Evolutionary conservation across 1,284 basidiomycete genomes (phyloP), one percentile per base, ranked within the genome.

Genomic region (Coniophora puteana): DNA sequence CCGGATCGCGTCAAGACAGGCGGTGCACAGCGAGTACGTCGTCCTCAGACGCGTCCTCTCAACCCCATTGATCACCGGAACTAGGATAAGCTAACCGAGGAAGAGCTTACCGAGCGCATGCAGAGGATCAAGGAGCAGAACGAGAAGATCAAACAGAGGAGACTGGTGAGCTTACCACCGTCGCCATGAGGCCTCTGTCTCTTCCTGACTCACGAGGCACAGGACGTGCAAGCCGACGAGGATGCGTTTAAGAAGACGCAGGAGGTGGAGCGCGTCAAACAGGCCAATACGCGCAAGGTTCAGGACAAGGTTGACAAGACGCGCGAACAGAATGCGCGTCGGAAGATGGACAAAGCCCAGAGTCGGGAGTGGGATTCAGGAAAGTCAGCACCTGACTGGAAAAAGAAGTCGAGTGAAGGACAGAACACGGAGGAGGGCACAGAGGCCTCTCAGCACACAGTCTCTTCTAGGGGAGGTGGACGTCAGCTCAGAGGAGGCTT

Each of bases 361-460:
- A 78, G 64, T 45, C 73, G 86, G n/a, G 87, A 90, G 62, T 89
- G 86, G 86, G 86, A 89, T 56, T 80, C 83, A 21, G 80, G 77
- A n/a, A 89, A 89, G 55, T 68, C 74, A 17, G 53, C 66, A 17
- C 62, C 59, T 21, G 68, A 71, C 17, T 69, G 68, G 68, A 71
- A 67, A 48, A 58, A 52, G 40, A 52, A 49, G 26, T 37, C 41
- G 10, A 43, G 36, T 10, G 10, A 35, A 16, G 18, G 10, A 10
- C 46, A 40, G 13, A 41, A 38, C 5, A n/a, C 28, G 20, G 37
- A 10, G n/a, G 32, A 39, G 29, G 44, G 24, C 23, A 37, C 35
- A n/a, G 41, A 31, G 20, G 13, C 27, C 13, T 16, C 36, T 16
- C 30, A 28, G 11, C n/a, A n/a, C n/a, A 25, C n/a, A 12, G 24